These are phyloP conservation scores for Chamaecyparis obtusa DNA, from an alignment of 75 land plant genomes.

Conservation along the genomic window DNA sequence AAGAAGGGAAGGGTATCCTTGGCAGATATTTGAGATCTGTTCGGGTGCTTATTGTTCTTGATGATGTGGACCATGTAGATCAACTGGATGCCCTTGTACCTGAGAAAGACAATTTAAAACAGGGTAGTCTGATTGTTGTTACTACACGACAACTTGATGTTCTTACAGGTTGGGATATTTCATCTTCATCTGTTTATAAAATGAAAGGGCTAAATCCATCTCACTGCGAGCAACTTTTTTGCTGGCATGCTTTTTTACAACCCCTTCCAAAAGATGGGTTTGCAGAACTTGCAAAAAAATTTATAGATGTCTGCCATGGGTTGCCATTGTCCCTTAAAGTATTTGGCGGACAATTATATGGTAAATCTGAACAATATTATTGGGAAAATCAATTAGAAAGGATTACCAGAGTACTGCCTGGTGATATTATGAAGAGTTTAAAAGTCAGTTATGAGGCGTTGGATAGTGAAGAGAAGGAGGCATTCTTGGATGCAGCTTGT, in stretches of 20 bases:
- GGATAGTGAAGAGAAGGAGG: neutral
- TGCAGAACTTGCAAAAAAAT: neutral
- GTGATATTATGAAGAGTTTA: neutral
- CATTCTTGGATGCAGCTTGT: neutral
- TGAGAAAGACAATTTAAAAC: too few relatives aligned
- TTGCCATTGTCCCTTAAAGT: neutral
- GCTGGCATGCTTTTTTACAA: neutral
- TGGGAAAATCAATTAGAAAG: neutral
- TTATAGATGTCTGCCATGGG: neutral
- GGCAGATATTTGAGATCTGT: too few relatives aligned
- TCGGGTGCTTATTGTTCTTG: too few relatives aligned
- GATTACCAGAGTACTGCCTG: neutral
- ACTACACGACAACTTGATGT: too few relatives aligned
- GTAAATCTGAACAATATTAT: neutral
- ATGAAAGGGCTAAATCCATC: too few relatives aligned
- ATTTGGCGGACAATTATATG: neutral
- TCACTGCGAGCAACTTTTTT: too few relatives aligned
- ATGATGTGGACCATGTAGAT: too few relatives aligned
- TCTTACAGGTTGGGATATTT: too few relatives aligned
- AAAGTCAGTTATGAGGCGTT: neutral
- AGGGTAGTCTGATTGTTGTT: too few relatives aligned
- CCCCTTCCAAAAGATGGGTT: neutral
- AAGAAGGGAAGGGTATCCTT: too few relatives aligned
- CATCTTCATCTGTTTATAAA: too few relatives aligned
- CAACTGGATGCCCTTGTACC: too few relatives aligned